phyloP scores from a whole-genome alignment of 2,329 filamentous ascomycete genomes.

The Exserohilum turcica region DNA sequence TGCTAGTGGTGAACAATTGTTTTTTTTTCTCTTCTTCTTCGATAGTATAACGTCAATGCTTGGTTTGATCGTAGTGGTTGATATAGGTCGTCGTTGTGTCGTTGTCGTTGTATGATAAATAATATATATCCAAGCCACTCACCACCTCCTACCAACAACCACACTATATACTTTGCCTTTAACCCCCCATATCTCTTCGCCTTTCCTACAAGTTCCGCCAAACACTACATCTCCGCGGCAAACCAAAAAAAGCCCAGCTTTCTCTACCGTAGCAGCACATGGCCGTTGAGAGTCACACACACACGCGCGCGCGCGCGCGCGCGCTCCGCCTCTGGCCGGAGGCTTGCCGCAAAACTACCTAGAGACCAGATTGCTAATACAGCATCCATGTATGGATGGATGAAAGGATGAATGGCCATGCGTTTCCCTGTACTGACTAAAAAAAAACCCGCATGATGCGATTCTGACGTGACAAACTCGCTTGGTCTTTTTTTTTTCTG shows the following conservation, averaged over 20 bases:
- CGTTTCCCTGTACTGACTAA: too few species aligned
- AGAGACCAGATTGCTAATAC: too few species aligned
- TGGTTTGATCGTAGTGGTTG: background rate
- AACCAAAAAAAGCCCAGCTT: background rate
- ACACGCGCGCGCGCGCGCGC: too few species aligned
- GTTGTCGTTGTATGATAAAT: background rate
- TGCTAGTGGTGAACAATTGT: background rate
- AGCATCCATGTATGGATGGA: too few species aligned
- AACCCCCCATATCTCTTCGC: background rate
- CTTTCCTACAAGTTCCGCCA: constrained; percentile 8
- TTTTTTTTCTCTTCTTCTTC: too few species aligned
- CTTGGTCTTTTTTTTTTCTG: too few species aligned
- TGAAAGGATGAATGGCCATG: too few species aligned
- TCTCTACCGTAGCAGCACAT: too few species aligned
- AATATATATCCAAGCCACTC: background rate
- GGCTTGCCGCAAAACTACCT: background rate
- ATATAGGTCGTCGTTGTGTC: too few species aligned
- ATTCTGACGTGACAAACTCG: background rate
- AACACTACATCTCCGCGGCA: constrained; percentile 12
- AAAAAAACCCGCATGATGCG: background rate
- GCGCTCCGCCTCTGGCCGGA: too few species aligned
- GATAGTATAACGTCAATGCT: too few species aligned
- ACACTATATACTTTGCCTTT: background rate
- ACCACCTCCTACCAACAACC: too few species aligned
- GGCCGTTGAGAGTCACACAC: background rate